Conservation (phyloP, 768 basidiomycete genomes). For the Leccinellum rugosiceps region DNA sequence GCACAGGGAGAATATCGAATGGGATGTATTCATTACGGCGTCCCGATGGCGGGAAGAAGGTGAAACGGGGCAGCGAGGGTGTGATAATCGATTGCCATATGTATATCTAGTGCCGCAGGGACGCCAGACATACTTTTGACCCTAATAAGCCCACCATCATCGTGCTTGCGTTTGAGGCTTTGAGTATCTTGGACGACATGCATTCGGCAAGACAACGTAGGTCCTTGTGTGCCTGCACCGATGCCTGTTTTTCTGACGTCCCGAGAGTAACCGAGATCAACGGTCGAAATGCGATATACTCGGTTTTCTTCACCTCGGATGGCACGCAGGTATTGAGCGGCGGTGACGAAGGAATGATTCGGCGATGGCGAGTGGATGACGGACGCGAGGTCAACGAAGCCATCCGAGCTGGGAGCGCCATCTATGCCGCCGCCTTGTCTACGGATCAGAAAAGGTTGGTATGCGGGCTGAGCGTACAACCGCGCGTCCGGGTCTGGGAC, state of each 20-base stretch:
- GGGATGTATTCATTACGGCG: not conserved
- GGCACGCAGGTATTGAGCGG: conserved; percentile 1
- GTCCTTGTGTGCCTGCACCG: not conserved
- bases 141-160: not conserved
- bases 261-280: not conserved
- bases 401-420: not conserved
- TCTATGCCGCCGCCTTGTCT: not conserved
- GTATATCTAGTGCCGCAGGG: not conserved
- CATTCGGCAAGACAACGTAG: not conserved
- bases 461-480: not conserved
- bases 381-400: not conserved
- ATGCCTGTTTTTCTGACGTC: not conserved
- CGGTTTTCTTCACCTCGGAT: not conserved
- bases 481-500: not conserved
- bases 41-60: not conserved
- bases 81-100: not conserved
- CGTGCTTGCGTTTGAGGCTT: not conserved
- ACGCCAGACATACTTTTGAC: too few relatives aligned
- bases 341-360: conserved; percentile 1
- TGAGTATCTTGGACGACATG: not conserved
- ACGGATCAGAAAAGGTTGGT: not conserved
- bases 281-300: not conserved
- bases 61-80: not conserved
- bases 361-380: not conserved
- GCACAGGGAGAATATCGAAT: not conserved